These are phyloP conservation scores for Candida quercuum DNA, from an alignment of 805 yeast species.

Conservation along the genomic window DNA sequence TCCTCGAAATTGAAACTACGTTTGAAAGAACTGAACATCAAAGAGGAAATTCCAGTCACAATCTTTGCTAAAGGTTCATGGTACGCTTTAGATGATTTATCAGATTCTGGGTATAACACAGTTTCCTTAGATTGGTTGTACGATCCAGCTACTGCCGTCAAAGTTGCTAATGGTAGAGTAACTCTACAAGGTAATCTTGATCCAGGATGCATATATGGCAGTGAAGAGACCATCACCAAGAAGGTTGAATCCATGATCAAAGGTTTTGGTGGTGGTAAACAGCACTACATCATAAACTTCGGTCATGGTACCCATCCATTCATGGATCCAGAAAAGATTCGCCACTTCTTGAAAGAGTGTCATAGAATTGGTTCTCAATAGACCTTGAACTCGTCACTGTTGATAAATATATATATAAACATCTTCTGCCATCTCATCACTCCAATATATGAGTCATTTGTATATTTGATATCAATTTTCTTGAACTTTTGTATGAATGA, in stretches of 20 bases:
- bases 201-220: conserved; percentile 92
- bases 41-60: conserved; percentile 75
- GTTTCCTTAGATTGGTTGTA: conserved; percentile 94
- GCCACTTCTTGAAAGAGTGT: conserved; percentile 80
- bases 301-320: conserved; percentile 99
- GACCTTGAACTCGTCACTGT: too few relatives aligned
- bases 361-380: conserved; percentile 65
- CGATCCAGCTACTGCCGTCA: conserved; percentile 80
- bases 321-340: conserved; percentile 89
- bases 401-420: too few relatives aligned
- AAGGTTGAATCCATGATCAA: conserved; percentile 85
- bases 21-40: conserved; percentile 63
- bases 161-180: conserved; percentile 67
- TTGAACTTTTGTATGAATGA: not conserved
- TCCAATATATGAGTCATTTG: too few relatives aligned
- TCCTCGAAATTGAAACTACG: conserved; percentile 62
- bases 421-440: too few relatives aligned
- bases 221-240: conserved; percentile 69
- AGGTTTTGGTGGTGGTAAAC: conserved; percentile 93
- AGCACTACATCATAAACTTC: conserved; percentile 86
- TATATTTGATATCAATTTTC: too few relatives aligned
- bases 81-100: conserved; percentile 87
- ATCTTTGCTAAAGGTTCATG: conserved; percentile 95
- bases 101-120: conserved; percentile 74
- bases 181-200: conserved; percentile 92